Evolutionary conservation across 495 filamentous ascomycete species (phyloP).

Genomic region (Daldinia vernicosa): DNA sequence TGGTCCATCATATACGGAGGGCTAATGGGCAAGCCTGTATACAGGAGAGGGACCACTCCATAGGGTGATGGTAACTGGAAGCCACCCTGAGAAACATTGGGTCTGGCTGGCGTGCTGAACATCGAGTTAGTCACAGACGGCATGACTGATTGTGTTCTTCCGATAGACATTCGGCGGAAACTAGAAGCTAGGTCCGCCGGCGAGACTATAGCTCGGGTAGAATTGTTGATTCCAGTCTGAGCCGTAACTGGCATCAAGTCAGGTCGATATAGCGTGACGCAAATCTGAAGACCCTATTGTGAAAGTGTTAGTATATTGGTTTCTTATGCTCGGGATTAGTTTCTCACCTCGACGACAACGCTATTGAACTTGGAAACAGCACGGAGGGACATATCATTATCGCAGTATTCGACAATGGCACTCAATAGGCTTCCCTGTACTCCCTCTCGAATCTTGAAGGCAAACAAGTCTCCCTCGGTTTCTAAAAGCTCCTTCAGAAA

Average conservation of each 20-base stretch:
- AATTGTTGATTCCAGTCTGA: neutral
- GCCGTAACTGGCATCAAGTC: slow-evolving; percentile 17
- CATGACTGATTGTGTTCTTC: slow-evolving; percentile 34
- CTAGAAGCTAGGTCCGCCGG: slow-evolving; percentile 31
- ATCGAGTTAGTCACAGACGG: slow-evolving; percentile 30
- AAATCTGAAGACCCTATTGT: slow-evolving; percentile 43
- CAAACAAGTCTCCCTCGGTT: slow-evolving; percentile 64
- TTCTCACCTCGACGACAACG: slow-evolving; percentile 58
- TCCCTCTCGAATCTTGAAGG: slow-evolving; percentile 53
- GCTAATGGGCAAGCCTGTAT: slow-evolving; percentile 40
- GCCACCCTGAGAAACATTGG: slow-evolving; percentile 20
- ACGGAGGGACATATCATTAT: slow-evolving; percentile 51
- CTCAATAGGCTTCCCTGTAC: slow-evolving; percentile 50
- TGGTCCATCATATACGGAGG: slow-evolving; percentile 50
- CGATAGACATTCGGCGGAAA: slow-evolving; percentile 43
- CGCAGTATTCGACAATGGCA: slow-evolving; percentile 65
- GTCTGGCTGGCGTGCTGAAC: slow-evolving; percentile 53
- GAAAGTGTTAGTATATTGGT: slow-evolving; percentile 15
- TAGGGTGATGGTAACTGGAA: slow-evolving; percentile 41
- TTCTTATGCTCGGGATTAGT: neutral
- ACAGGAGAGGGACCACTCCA: slow-evolving; percentile 51
- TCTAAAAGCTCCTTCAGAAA: slow-evolving; percentile 59
- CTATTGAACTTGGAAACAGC: slow-evolving; percentile 56
- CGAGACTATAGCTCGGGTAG: slow-evolving; percentile 10
- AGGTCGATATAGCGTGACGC: slow-evolving; percentile 39